A percentile compares a stretch with the other conserved stretches of the same genome.
Conservation (phyloP, 768 basidiomycete species). For the Obba rivulosa region DNA sequence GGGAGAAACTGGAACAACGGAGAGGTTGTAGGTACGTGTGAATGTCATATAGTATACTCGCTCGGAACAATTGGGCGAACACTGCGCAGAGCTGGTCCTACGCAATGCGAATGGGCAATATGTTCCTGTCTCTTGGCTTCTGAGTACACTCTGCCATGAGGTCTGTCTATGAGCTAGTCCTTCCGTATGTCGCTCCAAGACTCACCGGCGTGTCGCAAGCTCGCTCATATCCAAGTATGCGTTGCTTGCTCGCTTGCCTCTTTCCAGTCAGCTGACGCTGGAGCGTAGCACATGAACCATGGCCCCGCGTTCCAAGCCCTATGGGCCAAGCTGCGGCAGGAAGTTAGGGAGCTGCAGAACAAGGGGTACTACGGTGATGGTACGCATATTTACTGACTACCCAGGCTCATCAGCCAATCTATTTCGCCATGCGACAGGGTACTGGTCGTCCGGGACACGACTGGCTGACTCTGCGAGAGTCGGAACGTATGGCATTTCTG, state of each 20-base stretch:
- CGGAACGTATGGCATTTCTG: conserved; percentile 43
- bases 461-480: conserved; percentile 59
- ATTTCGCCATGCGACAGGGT: conserved; percentile 44
- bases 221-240: conserved; percentile 76
- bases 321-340: conserved; percentile 59
- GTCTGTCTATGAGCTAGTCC: conserved; percentile 30
- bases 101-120: conserved; percentile 57
- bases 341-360: conserved; percentile 65
- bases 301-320: conserved; percentile 70
- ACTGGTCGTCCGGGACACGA: conserved; percentile 76
- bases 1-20: conserved; percentile 85
- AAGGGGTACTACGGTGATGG: conserved; percentile 84
- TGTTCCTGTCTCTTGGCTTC: conserved; percentile 57
- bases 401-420: not conserved
- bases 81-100: conserved; percentile 64
- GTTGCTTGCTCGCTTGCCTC: not conserved
- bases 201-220: conserved; percentile 31
- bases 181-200: too few species aligned
- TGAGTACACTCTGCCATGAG: conserved; percentile 82
- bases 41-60: not conserved
- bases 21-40: conserved; percentile 61
- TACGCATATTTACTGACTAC: conserved; percentile 19
- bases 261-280: not conserved
- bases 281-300: conserved; percentile 71
- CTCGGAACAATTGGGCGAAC: not conserved